A percentile compares a stretch with the other conserved stretches of the same genome.
Conservation (phyloP, 345 rosid species). For the Citrus unshiu region DNA sequence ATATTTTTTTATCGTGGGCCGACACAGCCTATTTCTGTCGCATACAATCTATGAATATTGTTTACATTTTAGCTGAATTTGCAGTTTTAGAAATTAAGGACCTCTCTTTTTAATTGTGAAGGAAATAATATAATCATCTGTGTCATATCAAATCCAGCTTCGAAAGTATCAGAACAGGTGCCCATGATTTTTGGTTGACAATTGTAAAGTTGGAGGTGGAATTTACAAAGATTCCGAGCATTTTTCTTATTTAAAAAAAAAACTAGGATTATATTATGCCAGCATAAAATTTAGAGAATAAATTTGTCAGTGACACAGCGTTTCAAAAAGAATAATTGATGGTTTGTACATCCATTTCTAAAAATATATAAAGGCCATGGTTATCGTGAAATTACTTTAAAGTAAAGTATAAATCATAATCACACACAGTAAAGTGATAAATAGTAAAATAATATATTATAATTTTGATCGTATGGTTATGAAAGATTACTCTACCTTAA, state of each 20-base stretch:
- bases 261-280: not conserved
- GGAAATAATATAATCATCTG: not conserved
- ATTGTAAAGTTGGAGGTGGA: not conserved
- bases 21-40: not conserved
- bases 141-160: not conserved
- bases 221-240: not conserved
- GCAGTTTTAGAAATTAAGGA: not conserved
- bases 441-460: no score
- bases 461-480: no score
- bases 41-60: not conserved
- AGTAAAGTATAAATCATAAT: no score
- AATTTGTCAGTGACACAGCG: no score
- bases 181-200: not conserved
- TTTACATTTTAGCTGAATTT: not conserved
- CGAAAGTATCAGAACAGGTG: not conserved
- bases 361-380: no score
- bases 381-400: no score
- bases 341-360: no score
- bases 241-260: not conserved
- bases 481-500: rapidly evolving
- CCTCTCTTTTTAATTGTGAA: not conserved
- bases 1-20: not conserved
- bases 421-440: no score
- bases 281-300: not conserved
- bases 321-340: no score